These are phyloP conservation scores for Xylariaceae sp. DNA, from an alignment of 2,329 filamentous ascomycete genomes.

Conservation along the genomic window DNA sequence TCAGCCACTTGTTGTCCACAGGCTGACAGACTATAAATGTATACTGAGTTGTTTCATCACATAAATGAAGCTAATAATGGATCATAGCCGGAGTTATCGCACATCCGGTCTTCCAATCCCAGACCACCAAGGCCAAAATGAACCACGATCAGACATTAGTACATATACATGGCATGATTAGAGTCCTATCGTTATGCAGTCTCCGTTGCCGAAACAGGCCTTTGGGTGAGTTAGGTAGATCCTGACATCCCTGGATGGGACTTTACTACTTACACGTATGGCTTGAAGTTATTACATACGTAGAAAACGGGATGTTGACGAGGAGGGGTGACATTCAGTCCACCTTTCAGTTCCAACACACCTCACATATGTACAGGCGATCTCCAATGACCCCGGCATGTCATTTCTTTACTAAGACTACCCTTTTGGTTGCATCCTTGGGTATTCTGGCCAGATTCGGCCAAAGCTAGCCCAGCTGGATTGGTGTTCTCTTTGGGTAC, in stretches of 20 bases:
- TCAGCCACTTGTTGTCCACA: background rate
- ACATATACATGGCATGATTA: background rate
- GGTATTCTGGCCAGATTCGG: no score
- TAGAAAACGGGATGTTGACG: background rate
- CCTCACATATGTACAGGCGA: background rate
- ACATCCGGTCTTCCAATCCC: slow-evolving; percentile 4
- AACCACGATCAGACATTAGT: background rate
- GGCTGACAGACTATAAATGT: slow-evolving; percentile 3
- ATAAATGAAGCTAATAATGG: slow-evolving; percentile 15
- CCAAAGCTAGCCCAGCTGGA: no score
- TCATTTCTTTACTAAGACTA: background rate
- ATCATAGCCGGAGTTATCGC: slow-evolving; percentile 7
- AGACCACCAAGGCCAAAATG: background rate
- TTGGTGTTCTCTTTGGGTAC: no score
- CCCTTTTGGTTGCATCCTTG: no score
- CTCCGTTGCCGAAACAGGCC: background rate
- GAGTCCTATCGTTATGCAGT: background rate
- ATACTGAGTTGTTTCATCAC: slow-evolving; percentile 7
- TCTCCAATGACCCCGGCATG: background rate
- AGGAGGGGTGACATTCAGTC: background rate
- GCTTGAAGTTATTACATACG: background rate
- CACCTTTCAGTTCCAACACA: background rate
- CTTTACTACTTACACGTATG: no score
- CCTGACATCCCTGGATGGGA: background rate
- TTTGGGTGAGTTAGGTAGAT: background rate